Evolutionary conservation across 495 filamentous ascomycete species (phyloP).

Genomic region (Alectoria sarmentosa): DNA sequence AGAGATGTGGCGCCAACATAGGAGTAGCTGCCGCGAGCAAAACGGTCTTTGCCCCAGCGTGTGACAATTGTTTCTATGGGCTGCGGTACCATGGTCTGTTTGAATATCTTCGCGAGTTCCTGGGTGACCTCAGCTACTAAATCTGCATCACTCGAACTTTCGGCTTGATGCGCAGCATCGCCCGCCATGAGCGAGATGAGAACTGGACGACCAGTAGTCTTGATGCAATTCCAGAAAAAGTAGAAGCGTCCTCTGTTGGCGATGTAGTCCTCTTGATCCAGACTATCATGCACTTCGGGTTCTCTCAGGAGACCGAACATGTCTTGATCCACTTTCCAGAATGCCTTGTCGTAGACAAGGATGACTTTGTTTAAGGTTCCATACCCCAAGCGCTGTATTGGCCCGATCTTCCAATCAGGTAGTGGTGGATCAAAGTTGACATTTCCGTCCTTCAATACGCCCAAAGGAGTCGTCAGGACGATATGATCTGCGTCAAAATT

Average conservation of each 20-base stretch:
- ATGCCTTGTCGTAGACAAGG: conserved; percentile 78
- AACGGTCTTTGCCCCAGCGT: conserved; percentile 85
- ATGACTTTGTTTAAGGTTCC: conserved; percentile 94
- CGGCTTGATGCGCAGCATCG: conserved; percentile 83
- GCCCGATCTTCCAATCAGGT: conserved; percentile 74
- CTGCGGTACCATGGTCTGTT: conserved; percentile 53
- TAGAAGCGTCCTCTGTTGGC: conserved; percentile 77
- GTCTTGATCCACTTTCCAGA: conserved; percentile 89
- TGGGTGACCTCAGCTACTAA: conserved; percentile 73
- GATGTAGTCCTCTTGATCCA: conserved; percentile 55
- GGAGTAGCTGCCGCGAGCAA: conserved; percentile 88
- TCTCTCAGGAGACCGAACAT: conserved; percentile 90
- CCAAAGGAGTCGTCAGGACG: conserved; percentile 81
- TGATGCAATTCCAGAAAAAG: conserved; percentile 92
- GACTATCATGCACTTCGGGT: conserved; percentile 46
- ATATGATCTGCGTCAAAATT: conserved; percentile 75
- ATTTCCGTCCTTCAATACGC: conserved; percentile 71
- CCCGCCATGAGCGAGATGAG: conserved; percentile 94
- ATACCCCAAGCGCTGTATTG: conserved; percentile 85
- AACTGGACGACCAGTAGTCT: conserved; percentile 78
- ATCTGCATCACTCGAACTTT: conserved; percentile 61
- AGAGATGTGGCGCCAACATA: conserved; percentile 75
- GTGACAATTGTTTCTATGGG: conserved; percentile 87
- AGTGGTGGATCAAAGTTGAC: conserved; percentile 77
- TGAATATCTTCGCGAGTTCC: conserved; percentile 63